Base-by-base conservation (phyloP, 2,329 filamentous ascomycete species). In the Neonectria sp. region DNA sequence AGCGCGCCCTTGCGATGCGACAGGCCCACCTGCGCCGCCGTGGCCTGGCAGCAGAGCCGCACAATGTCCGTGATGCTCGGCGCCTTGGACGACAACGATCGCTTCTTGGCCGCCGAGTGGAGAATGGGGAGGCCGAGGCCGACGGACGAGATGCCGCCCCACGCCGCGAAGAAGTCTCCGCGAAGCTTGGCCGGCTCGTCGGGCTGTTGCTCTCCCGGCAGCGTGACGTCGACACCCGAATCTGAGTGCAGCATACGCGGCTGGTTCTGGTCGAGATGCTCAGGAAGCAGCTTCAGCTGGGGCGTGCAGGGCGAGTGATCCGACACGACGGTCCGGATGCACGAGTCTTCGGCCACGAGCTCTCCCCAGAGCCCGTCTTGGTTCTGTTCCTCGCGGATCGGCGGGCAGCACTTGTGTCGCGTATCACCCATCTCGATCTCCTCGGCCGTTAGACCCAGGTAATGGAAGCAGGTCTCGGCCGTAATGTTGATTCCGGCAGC, bases 301-400 rank as follows among this genome's bases (percentile, higher is more conserved):
- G 96, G 95, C 4, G 96, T 98, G 85, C 96, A 98, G 6, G 96
- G 96, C 6, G 94, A 97, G 85, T 99, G 96, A 78, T 98, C 96
- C 0, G 93, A 97, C 3, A 99, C 96, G 33, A 99, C 89, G 1
- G 96, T 98, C 77, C 91, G 89, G 80, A 99, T 95, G 71, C 97
- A 94, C 11, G 94, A 94, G 75, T 95, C 91, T 0, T 83, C 73
- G 8, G 86, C 85, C 37, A 86, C 84, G 9, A 99, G 85, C 81
- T 98, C 96, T 8, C 89, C 87, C 96, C 96, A 99, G 1, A 99
- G 87, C 1, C 88, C 89, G 75, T 97, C 93, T 76, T 95, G 93
- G 83, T 98, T 98, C 45, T 86, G 83, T 75, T 92, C 90, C 70
- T 89, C 91, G 61, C 95, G 92, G 79, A 98, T 97, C 0, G 95